Base-by-base conservation (phyloP, 129 eudicot species). In the Solidago caesia region DNA sequence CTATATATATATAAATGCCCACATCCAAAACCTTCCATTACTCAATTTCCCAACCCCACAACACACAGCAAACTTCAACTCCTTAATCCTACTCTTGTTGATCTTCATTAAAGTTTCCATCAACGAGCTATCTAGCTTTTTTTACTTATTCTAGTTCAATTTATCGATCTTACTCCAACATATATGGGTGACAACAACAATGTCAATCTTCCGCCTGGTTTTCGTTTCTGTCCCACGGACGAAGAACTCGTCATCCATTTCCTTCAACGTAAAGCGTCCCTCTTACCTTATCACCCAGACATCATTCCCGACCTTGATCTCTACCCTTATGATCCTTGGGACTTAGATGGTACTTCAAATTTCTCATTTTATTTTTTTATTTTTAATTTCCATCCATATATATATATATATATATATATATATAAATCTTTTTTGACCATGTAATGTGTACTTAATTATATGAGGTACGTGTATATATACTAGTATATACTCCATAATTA, bases 191-290 rank as follows among this genome's bases (percentile, higher is more conserved):
- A 81, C 74, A 81, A 79, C 76, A 76, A 71, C 47, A 81, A 79
- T 82, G 84, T 79, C 47, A 88, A 88, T 80, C 89, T 94, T 13
- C 98, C 98, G 11, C 98, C 97, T 0, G 98, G 98, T 15, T 94
- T 94, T 77, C 91, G 96, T 3, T 94, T 94, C 58, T 87, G 79
- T 27, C 98, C 98, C 4, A 75, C 97, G 0, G 98, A 90, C 49
- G 97, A 94, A 88, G 97, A 94, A 72, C 98, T 94, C 7, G 78
- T 94, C 43, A 93, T 90, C 63, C 98, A 94, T 66, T 94, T 94
- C 81, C 98, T 94, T 60, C 97, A 88, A 46, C 93, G 98, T 41
- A 88, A 85, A 71, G 85, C 89, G 41, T 71, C 86, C 14, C 88
- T 88, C 73, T 67, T 94, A 53, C 98, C 98, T 52, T 94, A 85